These are phyloP conservation scores for Dipteronia sinensis DNA, from an alignment of 345 rosid species.

Conservation along the genomic window DNA sequence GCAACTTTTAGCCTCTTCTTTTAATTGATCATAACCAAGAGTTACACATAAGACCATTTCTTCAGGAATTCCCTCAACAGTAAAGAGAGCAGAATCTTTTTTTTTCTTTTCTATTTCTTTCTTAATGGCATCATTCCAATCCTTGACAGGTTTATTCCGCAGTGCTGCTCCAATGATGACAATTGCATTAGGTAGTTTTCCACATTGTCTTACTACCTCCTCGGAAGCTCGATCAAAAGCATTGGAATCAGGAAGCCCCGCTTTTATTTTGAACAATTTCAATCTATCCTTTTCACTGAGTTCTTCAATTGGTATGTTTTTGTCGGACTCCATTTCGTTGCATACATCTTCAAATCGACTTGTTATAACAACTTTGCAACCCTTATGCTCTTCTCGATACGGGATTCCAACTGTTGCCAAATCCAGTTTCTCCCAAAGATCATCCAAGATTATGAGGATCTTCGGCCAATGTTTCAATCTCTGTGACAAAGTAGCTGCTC, in stretches of 20 bases:
- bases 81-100: background rate
- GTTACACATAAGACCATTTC: too few species aligned
- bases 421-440: slow-evolving; percentile 30
- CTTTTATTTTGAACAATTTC: slow-evolving; percentile 29
- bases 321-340: slow-evolving; percentile 10
- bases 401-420: slow-evolving; percentile 31
- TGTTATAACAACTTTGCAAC: slow-evolving; percentile 35
- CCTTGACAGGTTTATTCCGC: background rate
- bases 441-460: slow-evolving; percentile 37
- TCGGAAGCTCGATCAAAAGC: background rate
- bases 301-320: background rate
- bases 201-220: slow-evolving; percentile 18
- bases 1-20: too few species aligned
- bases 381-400: slow-evolving; percentile 8
- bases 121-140: slow-evolving; percentile 20
- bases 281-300: slow-evolving; percentile 23
- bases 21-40: too few species aligned
- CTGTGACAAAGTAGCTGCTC: slow-evolving; percentile 13
- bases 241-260: background rate
- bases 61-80: too few species aligned
- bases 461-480: slow-evolving; percentile 17
- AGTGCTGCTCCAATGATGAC: slow-evolving; percentile 1
- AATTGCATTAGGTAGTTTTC: slow-evolving; percentile 29
- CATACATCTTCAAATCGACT: slow-evolving; percentile 21
- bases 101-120: background rate